These are phyloP conservation scores for Sphaerulina populicola DNA, from an alignment of 2,329 filamentous ascomycete species.

Conservation along the genomic window DNA sequence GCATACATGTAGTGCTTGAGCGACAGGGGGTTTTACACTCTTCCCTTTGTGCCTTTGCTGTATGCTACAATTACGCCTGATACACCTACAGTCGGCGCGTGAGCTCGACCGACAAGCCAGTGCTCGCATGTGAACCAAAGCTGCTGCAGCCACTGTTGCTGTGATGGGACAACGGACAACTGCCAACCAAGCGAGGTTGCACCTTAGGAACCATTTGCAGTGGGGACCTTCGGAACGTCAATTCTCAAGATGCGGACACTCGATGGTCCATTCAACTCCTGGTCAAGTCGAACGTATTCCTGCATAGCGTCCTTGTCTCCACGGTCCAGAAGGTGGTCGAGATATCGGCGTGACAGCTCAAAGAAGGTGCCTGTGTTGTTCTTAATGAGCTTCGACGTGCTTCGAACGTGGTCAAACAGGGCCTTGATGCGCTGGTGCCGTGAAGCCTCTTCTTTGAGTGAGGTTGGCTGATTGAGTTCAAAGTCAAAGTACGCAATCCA, in stretches of 20 bases:
- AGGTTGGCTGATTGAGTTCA: constrained; percentile 74
- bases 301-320: constrained; percentile 78
- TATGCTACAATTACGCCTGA: no score
- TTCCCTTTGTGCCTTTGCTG: no score
- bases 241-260: constrained; percentile 12
- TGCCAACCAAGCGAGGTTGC: background rate
- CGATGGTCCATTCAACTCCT: constrained; percentile 69
- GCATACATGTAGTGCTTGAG: no score
- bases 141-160: background rate
- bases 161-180: background rate
- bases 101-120: background rate
- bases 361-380: constrained; percentile 50
- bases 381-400: constrained; percentile 61
- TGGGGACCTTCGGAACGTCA: background rate
- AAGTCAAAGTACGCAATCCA: constrained; percentile 86
- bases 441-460: constrained; percentile 52
- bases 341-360: constrained; percentile 68
- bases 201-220: background rate
- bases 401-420: constrained; percentile 66
- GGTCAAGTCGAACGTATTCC: constrained; percentile 73
- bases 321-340: constrained; percentile 73
- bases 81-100: no score
- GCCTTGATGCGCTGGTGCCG: constrained; percentile 69
- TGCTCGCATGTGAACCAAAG: background rate
- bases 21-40: no score